phyloP scores from a whole-genome alignment of 1,284 basidiomycete genomes.

The Sporisorium sorghi region DNA sequence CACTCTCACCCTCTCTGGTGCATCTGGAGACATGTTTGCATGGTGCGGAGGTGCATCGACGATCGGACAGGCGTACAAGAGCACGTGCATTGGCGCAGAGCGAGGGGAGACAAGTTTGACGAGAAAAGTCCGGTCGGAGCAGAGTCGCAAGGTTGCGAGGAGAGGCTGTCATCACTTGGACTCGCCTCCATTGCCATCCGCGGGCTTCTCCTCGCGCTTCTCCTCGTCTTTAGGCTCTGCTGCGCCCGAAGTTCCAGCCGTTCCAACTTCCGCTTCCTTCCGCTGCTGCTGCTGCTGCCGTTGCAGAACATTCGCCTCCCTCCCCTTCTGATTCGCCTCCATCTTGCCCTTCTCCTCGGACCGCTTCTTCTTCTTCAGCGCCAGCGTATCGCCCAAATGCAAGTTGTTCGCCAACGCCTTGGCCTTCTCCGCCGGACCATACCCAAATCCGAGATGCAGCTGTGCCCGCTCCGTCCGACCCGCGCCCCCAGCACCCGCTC shows the following conservation, averaged over 20 bases:
- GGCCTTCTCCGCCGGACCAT: constrained; percentile 47
- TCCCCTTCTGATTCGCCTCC: constrained; percentile 2
- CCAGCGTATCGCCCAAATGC: constrained; percentile 39
- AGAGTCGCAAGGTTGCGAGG: too few relatives aligned
- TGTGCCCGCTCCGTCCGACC: constrained; percentile 29
- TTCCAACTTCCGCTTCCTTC: background rate
- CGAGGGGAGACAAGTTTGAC: too few relatives aligned
- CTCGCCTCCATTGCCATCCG: background rate
- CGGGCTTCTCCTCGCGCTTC: background rate
- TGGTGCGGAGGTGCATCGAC: too few relatives aligned
- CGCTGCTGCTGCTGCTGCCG: background rate
- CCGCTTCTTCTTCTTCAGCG: constrained; percentile 44
- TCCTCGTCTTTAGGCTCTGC: background rate
- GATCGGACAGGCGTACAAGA: too few relatives aligned
- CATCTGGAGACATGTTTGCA: too few relatives aligned
- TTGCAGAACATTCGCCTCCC: constrained; percentile 1
- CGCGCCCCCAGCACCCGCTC: background rate
- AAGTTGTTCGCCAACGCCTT: constrained; percentile 53
- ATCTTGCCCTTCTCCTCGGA: background rate
- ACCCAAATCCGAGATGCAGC: constrained; percentile 46
- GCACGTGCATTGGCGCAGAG: too few relatives aligned
- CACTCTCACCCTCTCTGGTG: too few relatives aligned
- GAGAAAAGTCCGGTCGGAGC: too few relatives aligned
- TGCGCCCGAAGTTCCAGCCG: background rate
- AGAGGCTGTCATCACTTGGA: background rate